Percentiles rank a stretch among this genome's conserved stretches.
phyloP scores from a whole-genome alignment of 2,329 filamentous ascomycete species.

The Ambrosiella beaveri region DNA sequence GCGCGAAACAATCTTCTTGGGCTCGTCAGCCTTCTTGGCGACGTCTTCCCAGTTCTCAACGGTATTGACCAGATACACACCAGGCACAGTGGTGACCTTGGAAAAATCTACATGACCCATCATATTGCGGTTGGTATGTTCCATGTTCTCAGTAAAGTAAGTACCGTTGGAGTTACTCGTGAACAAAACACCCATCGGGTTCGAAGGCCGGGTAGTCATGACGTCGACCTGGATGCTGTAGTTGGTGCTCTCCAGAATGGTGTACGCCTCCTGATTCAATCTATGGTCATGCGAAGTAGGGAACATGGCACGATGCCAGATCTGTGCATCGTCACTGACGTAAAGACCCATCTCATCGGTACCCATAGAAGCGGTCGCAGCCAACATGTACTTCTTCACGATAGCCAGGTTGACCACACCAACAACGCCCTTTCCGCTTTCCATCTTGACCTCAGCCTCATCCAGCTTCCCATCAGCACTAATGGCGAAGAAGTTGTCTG shows the following conservation, averaged over 20 bases:
- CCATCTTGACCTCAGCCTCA: slow-evolving; percentile 61
- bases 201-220: slow-evolving; percentile 47
- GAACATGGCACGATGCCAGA: slow-evolving; percentile 88
- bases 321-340: slow-evolving; percentile 64
- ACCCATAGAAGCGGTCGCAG: slow-evolving; percentile 59
- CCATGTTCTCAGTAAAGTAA: slow-evolving; percentile 81
- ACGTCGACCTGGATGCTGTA: slow-evolving; percentile 97
- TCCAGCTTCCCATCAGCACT: slow-evolving; percentile 29
- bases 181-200: slow-evolving; percentile 72
- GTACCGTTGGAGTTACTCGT: slow-evolving; percentile 96
- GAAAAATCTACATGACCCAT: slow-evolving; percentile 81
- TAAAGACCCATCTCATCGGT: slow-evolving; percentile 87
- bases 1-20: slow-evolving; percentile 56
- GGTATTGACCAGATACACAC: slow-evolving; percentile 76
- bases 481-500: slow-evolving; percentile 63
- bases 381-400: slow-evolving; percentile 75
- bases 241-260: slow-evolving; percentile 85
- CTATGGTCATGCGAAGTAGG: slow-evolving; percentile 52
- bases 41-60: slow-evolving; percentile 76
- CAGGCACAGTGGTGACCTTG: slow-evolving; percentile 79
- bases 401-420: slow-evolving; percentile 68
- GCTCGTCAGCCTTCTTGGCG: slow-evolving; percentile 29
- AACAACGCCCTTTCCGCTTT: slow-evolving; percentile 53
- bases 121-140: slow-evolving; percentile 74
- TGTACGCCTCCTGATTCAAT: slow-evolving; percentile 73